Base-by-base conservation (phyloP, 805 yeast species). In the Candida quercuum region DNA sequence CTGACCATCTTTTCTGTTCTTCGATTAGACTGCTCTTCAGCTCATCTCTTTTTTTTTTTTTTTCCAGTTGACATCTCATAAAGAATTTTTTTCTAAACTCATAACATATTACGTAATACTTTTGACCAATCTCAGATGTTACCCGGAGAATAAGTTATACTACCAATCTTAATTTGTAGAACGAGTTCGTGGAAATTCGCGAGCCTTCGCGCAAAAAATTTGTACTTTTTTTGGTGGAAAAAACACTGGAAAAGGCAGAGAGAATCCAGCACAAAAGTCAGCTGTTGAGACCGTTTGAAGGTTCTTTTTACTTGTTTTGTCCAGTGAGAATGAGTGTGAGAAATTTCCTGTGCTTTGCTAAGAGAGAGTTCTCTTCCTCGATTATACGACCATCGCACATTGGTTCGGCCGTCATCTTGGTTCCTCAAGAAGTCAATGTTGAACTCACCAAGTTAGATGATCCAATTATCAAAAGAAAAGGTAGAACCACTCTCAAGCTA, bases 371-470 rank as follows among this genome's bases (percentile, higher is more conserved):
- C 41, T 60, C 70, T 1, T 40, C 61, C 9, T 39, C 62, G 2
- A 19, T 51, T 3, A 31, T 46, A 3, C 48, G 59, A 15, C 46
- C 52, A 28, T 84, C 94, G 3, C 83, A 87, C 57, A 75, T 91
- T 36, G 98, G 98, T 6, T 74, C 84, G 22, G 64, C 81, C 8
- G 95, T 97, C 6, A 75, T 91, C 32, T 68, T 74, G 46, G 46
- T 86, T 16, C 74, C 85, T 3, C 72, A 75, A 17, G 86, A 77
- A 17, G 86, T 86, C 22, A 54, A 63, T 39, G 54, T 77, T 42
- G 55, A 59, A 39, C 51, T 74, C 36, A 64, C 70, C 54, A 57
- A 72, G 32, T 64, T 81, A 36, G 68, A 74, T 3, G 64, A 64
- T 38, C 84, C 87, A 48, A 72, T 67, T 49, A 57, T 72, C 27